phyloP scores from a whole-genome alignment of 1,139 yeast genomes.

The Candida sanyaensis region DNA sequence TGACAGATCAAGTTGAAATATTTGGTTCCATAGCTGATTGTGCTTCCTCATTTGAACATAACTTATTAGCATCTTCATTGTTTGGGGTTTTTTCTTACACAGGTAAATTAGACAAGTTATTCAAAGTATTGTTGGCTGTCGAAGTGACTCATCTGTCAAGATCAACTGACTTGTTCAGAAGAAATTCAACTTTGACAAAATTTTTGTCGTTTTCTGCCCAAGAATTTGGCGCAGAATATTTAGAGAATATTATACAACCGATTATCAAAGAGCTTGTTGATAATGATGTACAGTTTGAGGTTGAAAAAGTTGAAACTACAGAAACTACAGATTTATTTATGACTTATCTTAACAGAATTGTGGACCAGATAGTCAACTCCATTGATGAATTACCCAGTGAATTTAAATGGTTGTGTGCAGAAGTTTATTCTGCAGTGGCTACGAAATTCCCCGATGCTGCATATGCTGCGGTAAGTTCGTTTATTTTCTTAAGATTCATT shows the following conservation, averaged over 20 bases:
- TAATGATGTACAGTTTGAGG: slow-evolving; percentile 59
- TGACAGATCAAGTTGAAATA: slow-evolving; percentile 29
- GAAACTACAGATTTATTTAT: slow-evolving; percentile 51
- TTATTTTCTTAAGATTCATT: slow-evolving; percentile 77
- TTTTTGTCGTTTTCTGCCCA: slow-evolving; percentile 72
- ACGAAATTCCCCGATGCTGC: slow-evolving; percentile 70
- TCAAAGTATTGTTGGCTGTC: slow-evolving; percentile 56
- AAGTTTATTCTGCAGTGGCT: slow-evolving; percentile 64
- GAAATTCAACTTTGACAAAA: slow-evolving; percentile 83
- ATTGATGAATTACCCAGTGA: slow-evolving; percentile 66
- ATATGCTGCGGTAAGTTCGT: slow-evolving; percentile 81
- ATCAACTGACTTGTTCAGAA: slow-evolving; percentile 71
- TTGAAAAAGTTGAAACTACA: slow-evolving; percentile 55
- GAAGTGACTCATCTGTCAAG: slow-evolving; percentile 64
- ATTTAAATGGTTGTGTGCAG: slow-evolving; percentile 71
- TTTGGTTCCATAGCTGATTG: slow-evolving; percentile 64
- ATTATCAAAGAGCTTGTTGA: slow-evolving; percentile 53
- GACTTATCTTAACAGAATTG: slow-evolving; percentile 56
- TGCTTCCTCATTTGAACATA: slow-evolving; percentile 55
- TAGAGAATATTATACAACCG: slow-evolving; percentile 56
- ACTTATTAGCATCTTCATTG: slow-evolving; percentile 64
- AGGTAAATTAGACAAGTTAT: slow-evolving; percentile 54
- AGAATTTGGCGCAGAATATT: slow-evolving; percentile 61
- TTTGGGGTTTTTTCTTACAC: slow-evolving; percentile 61
- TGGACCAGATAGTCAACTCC: slow-evolving; percentile 63